phyloP scores from a whole-genome alignment of 1,284 basidiomycete genomes.

The Ceratobasidium sp. region DNA sequence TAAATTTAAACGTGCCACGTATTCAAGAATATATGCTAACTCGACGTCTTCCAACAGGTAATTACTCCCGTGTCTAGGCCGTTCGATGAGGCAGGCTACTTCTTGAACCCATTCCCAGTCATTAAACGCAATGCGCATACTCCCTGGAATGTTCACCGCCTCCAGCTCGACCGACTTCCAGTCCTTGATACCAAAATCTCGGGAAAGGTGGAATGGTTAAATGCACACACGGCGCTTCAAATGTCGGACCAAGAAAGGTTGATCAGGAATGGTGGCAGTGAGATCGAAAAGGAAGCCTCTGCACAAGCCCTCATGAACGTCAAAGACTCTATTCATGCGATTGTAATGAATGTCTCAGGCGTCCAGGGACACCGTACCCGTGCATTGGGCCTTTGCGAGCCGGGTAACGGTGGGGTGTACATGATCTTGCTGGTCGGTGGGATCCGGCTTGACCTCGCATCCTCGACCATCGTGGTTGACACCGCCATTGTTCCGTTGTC shows the following conservation, averaged over 20 bases:
- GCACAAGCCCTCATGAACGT: not conserved
- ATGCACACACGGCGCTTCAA: not conserved
- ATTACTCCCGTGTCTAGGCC: not conserved
- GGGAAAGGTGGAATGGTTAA: constrained; percentile 8
- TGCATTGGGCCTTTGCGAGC: not conserved
- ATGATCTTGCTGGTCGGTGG: constrained; percentile 11
- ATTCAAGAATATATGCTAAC: not conserved
- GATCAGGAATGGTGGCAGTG: not conserved
- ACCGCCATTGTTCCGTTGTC: constrained; percentile 4
- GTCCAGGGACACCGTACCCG: not conserved
- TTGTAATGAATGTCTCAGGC: not conserved
- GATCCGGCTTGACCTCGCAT: constrained; percentile 10
- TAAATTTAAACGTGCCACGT: not conserved
- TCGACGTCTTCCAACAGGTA: not conserved
- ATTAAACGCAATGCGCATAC: not conserved
- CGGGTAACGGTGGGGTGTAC: not conserved
- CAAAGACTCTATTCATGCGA: constrained; percentile 8
- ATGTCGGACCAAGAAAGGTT: not conserved
- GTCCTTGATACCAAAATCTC: not conserved
- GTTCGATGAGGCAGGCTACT: constrained; percentile 1
- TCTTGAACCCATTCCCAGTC: not conserved
- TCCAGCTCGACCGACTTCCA: not conserved
- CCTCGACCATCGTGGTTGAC: constrained; percentile 5
- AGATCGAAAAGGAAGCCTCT: not conserved
- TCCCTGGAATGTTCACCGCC: constrained; percentile 11